Base-by-base conservation (phyloP, 2,329 filamentous ascomycete species). In the Domatiomyces globalis region DNA sequence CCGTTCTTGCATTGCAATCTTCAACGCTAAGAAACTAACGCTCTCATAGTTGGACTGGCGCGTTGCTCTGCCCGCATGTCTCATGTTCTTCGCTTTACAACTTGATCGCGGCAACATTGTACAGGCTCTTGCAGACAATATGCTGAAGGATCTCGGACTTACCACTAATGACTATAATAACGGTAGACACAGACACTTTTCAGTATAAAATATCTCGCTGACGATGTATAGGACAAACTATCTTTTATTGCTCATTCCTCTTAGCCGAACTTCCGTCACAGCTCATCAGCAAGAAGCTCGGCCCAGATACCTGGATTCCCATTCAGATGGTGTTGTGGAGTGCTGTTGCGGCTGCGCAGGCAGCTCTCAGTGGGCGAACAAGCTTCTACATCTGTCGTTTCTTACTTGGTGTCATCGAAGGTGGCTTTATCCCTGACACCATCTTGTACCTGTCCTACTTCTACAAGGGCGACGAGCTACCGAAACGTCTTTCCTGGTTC, bases 401-500 rank as follows among this genome's bases (percentile, higher is more conserved):
- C 15, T 66, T 70, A 0, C 61, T 76, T 0, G 73, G 71, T 1
- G 59, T 75, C 0, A 63, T 73, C 44, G 66, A 75, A 63, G 74
- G 74, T 5, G 45, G 45, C 27, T 83, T 83, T 56, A 81, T 83
- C 29, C 58, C 58, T n/a, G 58, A 58, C 43, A 58, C 54, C 12
- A 62, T 62, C 43, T 53, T 69, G 1, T 61, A 59, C 36, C 50
- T 60, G 12, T 59, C 18, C 45, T 88, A 88, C 65, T 89, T 83
- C 66, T 89, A 87, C 68, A 87, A 79, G 45, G 78, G 78, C 0
- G 73, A 73, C 49, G 85, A 88, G 63, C 70, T 89, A 0, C 82
- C 84, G 0, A 74, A 76, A 9, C 76, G 85, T 1, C 67, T 88
- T 17, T 78, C 78, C 58, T 78, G 73, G 60, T 87, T 87, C 67